A percentile compares a stretch with the other conserved stretches of the same genome.
These are phyloP conservation scores for Ogataea pilisensis DNA, from an alignment of 805 yeast species.

Conservation along the genomic window DNA sequence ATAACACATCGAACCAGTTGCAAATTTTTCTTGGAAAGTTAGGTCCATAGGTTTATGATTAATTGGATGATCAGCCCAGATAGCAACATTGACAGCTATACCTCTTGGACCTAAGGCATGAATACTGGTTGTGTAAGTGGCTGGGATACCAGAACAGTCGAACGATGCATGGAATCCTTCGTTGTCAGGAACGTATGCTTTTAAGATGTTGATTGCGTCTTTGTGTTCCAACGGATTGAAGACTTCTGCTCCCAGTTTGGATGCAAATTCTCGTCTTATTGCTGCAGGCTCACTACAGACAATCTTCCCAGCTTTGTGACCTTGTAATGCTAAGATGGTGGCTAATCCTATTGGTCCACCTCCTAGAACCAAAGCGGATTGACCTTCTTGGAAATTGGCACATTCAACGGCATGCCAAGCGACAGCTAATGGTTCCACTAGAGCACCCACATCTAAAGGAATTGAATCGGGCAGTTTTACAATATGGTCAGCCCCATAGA, in stretches of 20 bases:
- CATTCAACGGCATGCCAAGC: constrained; percentile 57
- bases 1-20: constrained; percentile 62
- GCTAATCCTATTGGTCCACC: constrained; percentile 61
- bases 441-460: constrained; percentile 40
- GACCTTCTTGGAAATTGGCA: constrained; percentile 40
- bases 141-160: constrained; percentile 53
- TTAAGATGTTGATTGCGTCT: constrained; percentile 34
- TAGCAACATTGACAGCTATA: constrained; percentile 58
- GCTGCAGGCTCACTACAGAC: constrained; percentile 59
- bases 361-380: constrained; percentile 47
- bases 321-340: constrained; percentile 48
- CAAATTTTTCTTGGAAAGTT: constrained; percentile 49
- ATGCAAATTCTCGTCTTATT: constrained; percentile 58
- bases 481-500: constrained; percentile 34
- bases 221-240: constrained; percentile 47
- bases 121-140: constrained; percentile 49
- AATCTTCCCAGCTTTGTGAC: constrained; percentile 42
- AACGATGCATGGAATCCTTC: constrained; percentile 47
- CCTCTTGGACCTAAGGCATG: constrained; percentile 50
- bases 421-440: constrained; percentile 55
- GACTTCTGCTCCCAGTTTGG: constrained; percentile 40
- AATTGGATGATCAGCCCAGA: constrained; percentile 53
- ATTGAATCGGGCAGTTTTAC: constrained; percentile 27
- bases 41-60: constrained; percentile 52
- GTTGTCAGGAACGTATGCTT: constrained; percentile 35